Evolutionary conservation across 1,284 basidiomycete species (phyloP), one percentile per base, ranked within the genome.

Genomic region (Serendipita sp.): DNA sequence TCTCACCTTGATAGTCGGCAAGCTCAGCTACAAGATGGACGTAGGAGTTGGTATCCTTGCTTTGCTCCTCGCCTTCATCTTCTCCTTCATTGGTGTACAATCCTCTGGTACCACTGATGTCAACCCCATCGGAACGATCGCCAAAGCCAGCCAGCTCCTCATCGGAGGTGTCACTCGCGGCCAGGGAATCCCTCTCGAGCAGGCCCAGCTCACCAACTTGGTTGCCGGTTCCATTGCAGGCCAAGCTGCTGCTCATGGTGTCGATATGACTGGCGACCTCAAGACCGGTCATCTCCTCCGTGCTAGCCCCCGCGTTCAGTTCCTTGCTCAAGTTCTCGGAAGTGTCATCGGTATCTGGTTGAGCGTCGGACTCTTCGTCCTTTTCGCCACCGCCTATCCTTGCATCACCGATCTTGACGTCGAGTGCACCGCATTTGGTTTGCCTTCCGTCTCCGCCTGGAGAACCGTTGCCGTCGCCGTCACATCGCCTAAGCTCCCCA

Each of bases 211-310:
- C 34, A 74, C 84, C 70, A 85, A 85, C 71, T 71, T 84, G 68
- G 72, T 79, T 22, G 81, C 80, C 58, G 84, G 83, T 71, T 77
- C 79, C 60, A 73, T 85, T 67, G 77, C 83, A 26, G 81, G 77
- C 50, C 82, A 80, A 43, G 78, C 82, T 58, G 81, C 83, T 26
- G 79, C 77, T 29, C 82, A 85, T 70, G 76, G 82, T 26, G 73
- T 79, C 60, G 85, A 88, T 71, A 87, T 87, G 85, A 82, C 83
- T 65, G 81, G 84, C 64, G 86, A 88, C 68, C 72, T 87, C 67
- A 86, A 87, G 75, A 85, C 86, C 5, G 83, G 82, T 64, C 85
- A 85, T 71, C 77, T 87, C 63, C 77, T 87, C 12, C 76, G 84
- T 53, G 82, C 84, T 32, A 83, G 82, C 67, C 85, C 85, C 22